Conservation (phyloP, 2,329 filamentous ascomycete species). For the Cadophora sp. region DNA sequence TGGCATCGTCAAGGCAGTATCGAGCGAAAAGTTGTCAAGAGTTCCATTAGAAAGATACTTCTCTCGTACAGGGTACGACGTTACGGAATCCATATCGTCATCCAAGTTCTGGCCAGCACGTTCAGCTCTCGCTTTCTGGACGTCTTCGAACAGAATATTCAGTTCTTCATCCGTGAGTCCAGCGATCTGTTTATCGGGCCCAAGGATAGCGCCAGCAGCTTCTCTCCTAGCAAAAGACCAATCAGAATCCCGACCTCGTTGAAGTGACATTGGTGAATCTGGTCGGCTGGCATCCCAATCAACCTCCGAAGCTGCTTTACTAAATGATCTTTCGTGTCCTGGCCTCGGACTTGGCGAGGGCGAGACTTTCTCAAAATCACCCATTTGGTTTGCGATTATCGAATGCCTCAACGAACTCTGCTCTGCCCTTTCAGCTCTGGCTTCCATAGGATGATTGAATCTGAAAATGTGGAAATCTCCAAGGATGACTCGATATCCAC, state of each 20-base stretch:
- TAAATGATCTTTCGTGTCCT: conserved; percentile 80
- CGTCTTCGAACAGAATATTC: conserved; percentile 90
- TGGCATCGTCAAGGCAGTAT: conserved; percentile 92
- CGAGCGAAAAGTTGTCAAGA: conserved; percentile 93
- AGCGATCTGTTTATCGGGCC: conserved; percentile 89
- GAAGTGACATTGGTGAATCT: conserved; percentile 77
- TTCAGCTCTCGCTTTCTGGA: conserved; percentile 84
- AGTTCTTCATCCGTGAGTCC: conserved; percentile 93
- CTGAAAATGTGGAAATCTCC: conserved; percentile 99
- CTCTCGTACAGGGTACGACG: conserved; percentile 86
- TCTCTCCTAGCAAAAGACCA: conserved; percentile 94
- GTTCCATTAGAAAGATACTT: conserved; percentile 97
- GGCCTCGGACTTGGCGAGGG: conserved; percentile 67
- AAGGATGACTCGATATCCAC: conserved; percentile 92
- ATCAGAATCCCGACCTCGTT: conserved; percentile 80
- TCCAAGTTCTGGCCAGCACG: conserved; percentile 79
- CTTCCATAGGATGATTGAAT: conserved; percentile 98
- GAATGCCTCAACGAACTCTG: conserved; percentile 89
- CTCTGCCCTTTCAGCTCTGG: conserved; percentile 88
- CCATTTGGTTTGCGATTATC: conserved; percentile 66
- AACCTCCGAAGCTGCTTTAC: conserved; percentile 78
- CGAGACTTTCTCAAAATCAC: conserved; percentile 60
- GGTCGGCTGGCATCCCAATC: conserved; percentile 75
- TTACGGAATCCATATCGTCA: conserved; percentile 88
- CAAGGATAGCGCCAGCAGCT: conserved; percentile 89